Conservation (phyloP, 768 basidiomycete genomes). For the Cubamyces sp. region DNA sequence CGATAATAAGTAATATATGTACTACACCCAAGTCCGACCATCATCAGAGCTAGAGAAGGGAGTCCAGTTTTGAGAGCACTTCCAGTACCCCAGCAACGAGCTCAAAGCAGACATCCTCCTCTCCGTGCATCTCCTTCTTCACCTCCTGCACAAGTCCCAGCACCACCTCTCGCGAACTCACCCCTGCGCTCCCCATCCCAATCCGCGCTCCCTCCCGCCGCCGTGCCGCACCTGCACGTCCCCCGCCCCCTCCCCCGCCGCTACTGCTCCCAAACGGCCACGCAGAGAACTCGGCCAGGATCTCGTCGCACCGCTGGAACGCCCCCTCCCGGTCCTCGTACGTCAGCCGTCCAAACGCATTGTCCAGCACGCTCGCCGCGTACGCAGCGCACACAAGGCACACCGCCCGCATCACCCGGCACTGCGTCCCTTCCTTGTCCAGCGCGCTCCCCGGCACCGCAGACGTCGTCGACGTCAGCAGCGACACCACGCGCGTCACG, state of each 20-base stretch:
- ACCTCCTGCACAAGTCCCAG: constrained; percentile 77
- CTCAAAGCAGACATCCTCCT: constrained; percentile 89
- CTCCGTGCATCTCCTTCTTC: constrained; percentile 63
- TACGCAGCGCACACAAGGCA: constrained; percentile 91
- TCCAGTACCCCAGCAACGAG: constrained; percentile 91
- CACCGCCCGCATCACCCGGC: constrained; percentile 78
- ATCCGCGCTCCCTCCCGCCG: constrained; percentile 49
- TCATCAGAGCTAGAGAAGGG: constrained; percentile 53
- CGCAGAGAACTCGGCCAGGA: constrained; percentile 84
- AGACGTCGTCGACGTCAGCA: constrained; percentile 83
- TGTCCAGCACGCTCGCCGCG: constrained; percentile 93
- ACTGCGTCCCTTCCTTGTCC: constrained; percentile 77
- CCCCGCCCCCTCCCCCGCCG: constrained; percentile 9
- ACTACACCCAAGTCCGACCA: neutral
- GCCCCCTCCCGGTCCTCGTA: constrained; percentile 95
- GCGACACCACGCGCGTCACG: constrained; percentile 70
- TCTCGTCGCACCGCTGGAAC: constrained; percentile 92
- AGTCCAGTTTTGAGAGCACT: constrained; percentile 92
- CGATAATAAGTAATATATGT: constrained; percentile 8
- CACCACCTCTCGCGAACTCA: constrained; percentile 63
- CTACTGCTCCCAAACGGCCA: constrained; percentile 80
- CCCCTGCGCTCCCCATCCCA: constrained; percentile 56
- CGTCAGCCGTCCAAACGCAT: constrained; percentile 83
- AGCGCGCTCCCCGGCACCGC: constrained; percentile 78
- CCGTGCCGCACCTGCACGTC: constrained; percentile 24